Evolutionary conservation across 306 rosid genomes (phyloP).

Genomic region (Vigna hirtella): DNA sequence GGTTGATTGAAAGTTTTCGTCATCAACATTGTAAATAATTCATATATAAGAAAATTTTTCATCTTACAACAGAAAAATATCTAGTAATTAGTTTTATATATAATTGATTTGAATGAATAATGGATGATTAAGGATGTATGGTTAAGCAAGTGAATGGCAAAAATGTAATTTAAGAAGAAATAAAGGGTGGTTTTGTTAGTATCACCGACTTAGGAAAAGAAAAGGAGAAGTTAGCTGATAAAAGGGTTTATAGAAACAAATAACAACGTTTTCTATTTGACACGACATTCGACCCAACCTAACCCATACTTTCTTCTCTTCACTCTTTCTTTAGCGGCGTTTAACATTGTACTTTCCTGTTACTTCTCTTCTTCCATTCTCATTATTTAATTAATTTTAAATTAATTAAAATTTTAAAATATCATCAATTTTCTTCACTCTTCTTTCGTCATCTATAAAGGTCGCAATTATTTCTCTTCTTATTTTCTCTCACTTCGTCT

Average conservation of each 20-base stretch:
- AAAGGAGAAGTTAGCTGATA: not conserved
- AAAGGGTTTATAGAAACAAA: not conserved
- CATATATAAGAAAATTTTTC: too few species aligned
- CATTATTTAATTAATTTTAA: not conserved
- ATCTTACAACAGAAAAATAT: too few species aligned
- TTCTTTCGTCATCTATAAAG: conserved; percentile 23
- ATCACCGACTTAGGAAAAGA: not conserved
- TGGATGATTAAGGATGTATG: not conserved
- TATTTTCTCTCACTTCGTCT: not conserved
- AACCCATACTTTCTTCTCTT: not conserved
- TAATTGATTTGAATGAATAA: too few species aligned
- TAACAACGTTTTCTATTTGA: not conserved
- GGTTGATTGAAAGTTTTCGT: too few species aligned
- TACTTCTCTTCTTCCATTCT: not conserved
- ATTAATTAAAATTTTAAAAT: not conserved
- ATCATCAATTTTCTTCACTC: not conserved
- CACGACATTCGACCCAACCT: conserved; percentile 20
- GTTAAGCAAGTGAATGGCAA: not conserved
- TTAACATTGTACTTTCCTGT: conserved; percentile 4
- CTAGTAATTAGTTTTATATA: too few species aligned
- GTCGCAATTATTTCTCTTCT: conserved; percentile 38
- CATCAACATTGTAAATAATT: too few species aligned
- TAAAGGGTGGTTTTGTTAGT: too few species aligned
- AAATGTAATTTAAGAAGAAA: not conserved
- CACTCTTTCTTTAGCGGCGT: not conserved